These are phyloP conservation scores for Patellifolia procumbens DNA, from an alignment of 179 eudicot species.

Conservation along the genomic window DNA sequence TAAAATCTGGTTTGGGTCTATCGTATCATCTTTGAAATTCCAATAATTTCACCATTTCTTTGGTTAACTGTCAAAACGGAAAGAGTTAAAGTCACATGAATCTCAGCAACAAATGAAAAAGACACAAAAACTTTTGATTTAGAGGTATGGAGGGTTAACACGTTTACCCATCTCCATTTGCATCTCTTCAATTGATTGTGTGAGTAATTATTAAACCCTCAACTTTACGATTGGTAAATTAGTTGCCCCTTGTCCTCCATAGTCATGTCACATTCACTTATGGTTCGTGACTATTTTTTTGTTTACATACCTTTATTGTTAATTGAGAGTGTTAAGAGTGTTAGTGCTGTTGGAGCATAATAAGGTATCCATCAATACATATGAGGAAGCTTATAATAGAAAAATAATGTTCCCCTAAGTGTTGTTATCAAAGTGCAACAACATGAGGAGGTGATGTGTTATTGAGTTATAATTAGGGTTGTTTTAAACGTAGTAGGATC, in stretches of 20 bases:
- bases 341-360: constrained; percentile 12
- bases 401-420: not conserved
- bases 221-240: not conserved
- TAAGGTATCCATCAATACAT: not conserved
- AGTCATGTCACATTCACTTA: constrained; percentile 21
- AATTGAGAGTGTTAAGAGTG: no score
- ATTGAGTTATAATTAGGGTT: no score
- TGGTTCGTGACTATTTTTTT: not conserved
- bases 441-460: no score
- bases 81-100: constrained; percentile 26
- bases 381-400: not conserved
- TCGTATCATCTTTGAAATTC: constrained; percentile 7
- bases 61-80: constrained; percentile 18
- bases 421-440: not conserved
- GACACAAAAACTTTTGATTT: not conserved
- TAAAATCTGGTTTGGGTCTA: not conserved
- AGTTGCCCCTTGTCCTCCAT: not conserved
- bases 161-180: constrained; percentile 22
- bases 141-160: constrained; percentile 22
- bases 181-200: constrained; percentile 10
- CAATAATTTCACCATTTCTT: not conserved
- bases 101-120: not conserved
- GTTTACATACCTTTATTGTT: not conserved
- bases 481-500: no score
- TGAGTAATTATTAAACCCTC: constrained; percentile 13